A percentile compares a stretch with the other conserved stretches of the same genome.
These are phyloP conservation scores for Asterophora lycoperdoides DNA, from an alignment of 768 basidiomycete species.

Conservation along the genomic window DNA sequence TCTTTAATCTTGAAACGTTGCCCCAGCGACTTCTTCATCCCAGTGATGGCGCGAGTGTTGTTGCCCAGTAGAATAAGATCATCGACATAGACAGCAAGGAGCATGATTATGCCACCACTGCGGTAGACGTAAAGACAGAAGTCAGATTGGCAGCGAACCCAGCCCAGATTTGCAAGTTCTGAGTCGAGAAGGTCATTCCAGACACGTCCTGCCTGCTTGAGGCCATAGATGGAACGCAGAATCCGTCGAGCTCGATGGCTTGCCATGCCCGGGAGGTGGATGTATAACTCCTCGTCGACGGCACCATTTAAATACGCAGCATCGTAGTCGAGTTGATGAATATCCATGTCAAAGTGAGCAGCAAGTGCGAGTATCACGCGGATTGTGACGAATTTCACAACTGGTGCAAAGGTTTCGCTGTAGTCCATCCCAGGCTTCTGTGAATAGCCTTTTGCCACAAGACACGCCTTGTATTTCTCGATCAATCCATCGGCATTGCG, in stretches of 20 bases:
- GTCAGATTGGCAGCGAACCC: too few species aligned
- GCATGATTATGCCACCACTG: background rate
- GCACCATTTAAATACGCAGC: background rate
- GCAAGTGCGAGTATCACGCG: background rate
- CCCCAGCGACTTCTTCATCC: slow-evolving; percentile 3
- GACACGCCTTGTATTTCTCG: slow-evolving; percentile 18
- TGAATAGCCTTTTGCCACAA: slow-evolving; percentile 23
- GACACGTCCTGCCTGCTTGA: background rate
- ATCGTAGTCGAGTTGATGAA: background rate
- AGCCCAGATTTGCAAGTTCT: too few species aligned
- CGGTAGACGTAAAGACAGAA: slow-evolving; percentile 4
- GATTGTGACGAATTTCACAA: background rate
- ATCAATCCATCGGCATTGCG: slow-evolving; percentile 16
- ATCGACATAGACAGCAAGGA: too few species aligned
- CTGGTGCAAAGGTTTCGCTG: slow-evolving; percentile 24
- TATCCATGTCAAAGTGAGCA: slow-evolving; percentile 1
- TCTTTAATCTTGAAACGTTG: background rate
- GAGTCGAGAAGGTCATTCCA: too few species aligned
- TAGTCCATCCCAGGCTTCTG: slow-evolving; percentile 32
- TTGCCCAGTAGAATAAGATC: too few species aligned
- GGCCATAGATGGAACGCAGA: background rate
- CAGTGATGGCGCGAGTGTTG: too few species aligned
- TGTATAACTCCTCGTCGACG: slow-evolving; percentile 1
- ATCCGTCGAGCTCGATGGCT: background rate
- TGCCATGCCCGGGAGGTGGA: background rate